Percentiles rank a stretch among this genome's conserved stretches.
Conservation (phyloP, 305 asterid genomes). For the Solanum hybrid region DNA sequence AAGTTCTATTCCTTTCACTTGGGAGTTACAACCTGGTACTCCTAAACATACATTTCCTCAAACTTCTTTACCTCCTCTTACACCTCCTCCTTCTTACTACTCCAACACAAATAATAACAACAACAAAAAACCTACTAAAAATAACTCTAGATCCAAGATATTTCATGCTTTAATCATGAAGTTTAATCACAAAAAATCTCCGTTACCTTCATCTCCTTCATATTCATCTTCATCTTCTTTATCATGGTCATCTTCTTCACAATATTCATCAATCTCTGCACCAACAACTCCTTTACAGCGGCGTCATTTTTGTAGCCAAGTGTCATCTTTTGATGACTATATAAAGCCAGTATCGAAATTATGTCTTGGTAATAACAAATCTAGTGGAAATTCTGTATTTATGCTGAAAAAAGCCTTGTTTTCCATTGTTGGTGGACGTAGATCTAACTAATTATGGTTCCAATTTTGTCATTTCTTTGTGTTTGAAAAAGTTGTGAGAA, state of each 20-base stretch:
- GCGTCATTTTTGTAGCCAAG: constrained; percentile 31
- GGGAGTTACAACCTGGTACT: constrained; percentile 74
- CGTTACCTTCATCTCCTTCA: constrained; percentile 1
- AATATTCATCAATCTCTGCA: constrained; percentile 14
- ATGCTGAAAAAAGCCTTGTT: constrained; percentile 32
- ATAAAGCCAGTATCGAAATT: constrained; percentile 12
- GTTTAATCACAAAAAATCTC: constrained; percentile 16
- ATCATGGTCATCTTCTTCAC: constrained; percentile 35
- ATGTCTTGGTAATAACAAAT: constrained; percentile 18
- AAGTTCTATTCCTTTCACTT: constrained; percentile 55
- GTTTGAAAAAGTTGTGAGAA: not conserved
- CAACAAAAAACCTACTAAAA: not conserved
- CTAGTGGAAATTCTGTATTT: constrained; percentile 11
- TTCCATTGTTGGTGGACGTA: constrained; percentile 36
- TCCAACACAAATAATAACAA: not conserved
- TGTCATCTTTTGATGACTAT: constrained; percentile 21
- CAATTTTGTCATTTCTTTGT: not conserved
- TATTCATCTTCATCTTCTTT: constrained; percentile 15
- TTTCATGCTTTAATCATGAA: constrained; percentile 22
- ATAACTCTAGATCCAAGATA: constrained; percentile 26
- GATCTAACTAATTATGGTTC: constrained; percentile 19
- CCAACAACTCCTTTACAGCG: constrained; percentile 9
- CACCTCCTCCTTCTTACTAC: constrained; percentile 63
- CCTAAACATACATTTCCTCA: constrained; percentile 37
- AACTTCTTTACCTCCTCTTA: constrained; percentile 41